Percentiles rank a stretch among this genome's conserved stretches.
These are phyloP conservation scores for Viola odorata DNA, from an alignment of 345 rosid species.

Conservation along the genomic window DNA sequence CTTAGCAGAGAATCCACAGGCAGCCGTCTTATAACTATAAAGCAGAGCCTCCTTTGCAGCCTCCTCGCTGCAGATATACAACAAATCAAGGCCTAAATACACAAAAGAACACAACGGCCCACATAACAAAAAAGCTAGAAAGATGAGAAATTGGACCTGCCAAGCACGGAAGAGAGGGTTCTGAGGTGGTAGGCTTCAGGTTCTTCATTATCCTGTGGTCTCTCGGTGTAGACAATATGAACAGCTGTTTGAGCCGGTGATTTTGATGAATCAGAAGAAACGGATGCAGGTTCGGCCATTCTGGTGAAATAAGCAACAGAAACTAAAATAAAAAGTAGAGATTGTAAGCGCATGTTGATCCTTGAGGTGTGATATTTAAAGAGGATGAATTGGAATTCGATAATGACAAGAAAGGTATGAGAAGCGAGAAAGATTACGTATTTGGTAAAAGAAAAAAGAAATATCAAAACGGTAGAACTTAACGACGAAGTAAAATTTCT, in stretches of 20 bases:
- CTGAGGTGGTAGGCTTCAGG: constrained; percentile 62
- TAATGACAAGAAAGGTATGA: too few species aligned
- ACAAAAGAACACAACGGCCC: not conserved
- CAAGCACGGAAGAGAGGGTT: constrained; percentile 68
- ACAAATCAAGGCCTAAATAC: not conserved
- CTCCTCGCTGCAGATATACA: constrained; percentile 40
- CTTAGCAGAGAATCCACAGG: constrained; percentile 85
- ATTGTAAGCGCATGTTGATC: too few species aligned
- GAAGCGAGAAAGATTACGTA: too few species aligned
- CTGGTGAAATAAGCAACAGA: not conserved
- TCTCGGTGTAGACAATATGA: constrained; percentile 78
- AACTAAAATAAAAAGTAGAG: not conserved
- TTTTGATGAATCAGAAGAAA: constrained; percentile 27
- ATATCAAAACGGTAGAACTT: too few species aligned
- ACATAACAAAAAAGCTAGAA: not conserved
- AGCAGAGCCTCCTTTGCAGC: constrained; percentile 75
- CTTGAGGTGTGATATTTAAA: too few species aligned
- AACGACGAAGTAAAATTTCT: too few species aligned
- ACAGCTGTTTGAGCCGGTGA: constrained; percentile 37
- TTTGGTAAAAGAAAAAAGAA: too few species aligned
- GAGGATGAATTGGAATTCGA: too few species aligned
- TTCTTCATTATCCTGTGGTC: constrained; percentile 50
- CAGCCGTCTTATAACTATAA: constrained; percentile 74
- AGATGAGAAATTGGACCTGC: constrained; percentile 38
- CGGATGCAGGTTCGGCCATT: constrained; percentile 24